Evolutionary conservation across 352 stramenopile species (phyloP), one percentile per base, ranked within the genome.

Genomic region (Pythium utonaiense): DNA sequence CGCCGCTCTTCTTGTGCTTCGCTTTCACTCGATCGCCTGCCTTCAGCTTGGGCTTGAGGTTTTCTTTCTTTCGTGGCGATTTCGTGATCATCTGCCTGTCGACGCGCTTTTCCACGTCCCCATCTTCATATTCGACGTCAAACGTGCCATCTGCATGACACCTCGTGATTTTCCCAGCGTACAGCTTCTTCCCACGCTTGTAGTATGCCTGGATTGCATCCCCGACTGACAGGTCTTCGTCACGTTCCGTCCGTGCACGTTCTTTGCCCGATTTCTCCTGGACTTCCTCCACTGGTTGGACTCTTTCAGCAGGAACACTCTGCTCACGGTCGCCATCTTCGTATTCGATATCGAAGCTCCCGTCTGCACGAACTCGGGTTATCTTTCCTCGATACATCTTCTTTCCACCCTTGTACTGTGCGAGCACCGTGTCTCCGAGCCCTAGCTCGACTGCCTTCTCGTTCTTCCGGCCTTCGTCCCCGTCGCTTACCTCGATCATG

Each of bases 111-210:
- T 67, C 82, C 21, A 74, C 66, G n/a, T 90, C 77, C 16, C 80
- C 85, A 56, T 89, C 79, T 1, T 89, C 77, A 40, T 91, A 93
- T 25, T 65, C 13, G 48, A 95, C 57, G 34, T 91, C 83, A 50
- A 78, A 86, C 6, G 73, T 90, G 3, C 67, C 72, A 44, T 95
- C 79, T 8, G 60, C 60, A 57, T 92, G 70, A 0, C 71, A 67
- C 3, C 60, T 54, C 16, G 64, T 64, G 40, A 94, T 83, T 45
- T 74, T 78, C 3, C 80, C 83, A 21, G 49, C 9, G 54, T 78
- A 91, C 13, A 74, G 58, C 33, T 74, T 80, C 17, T 74, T 75
- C 4, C 77, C 75, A 31, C 69, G 67, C 47, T 83, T 86, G 59
- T 57, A 69, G 31, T 52, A 52, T 13, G 62, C 62, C 25, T 58